Conservation (phyloP, 768 basidiomycete species). For the Mycena galericulata region DNA sequence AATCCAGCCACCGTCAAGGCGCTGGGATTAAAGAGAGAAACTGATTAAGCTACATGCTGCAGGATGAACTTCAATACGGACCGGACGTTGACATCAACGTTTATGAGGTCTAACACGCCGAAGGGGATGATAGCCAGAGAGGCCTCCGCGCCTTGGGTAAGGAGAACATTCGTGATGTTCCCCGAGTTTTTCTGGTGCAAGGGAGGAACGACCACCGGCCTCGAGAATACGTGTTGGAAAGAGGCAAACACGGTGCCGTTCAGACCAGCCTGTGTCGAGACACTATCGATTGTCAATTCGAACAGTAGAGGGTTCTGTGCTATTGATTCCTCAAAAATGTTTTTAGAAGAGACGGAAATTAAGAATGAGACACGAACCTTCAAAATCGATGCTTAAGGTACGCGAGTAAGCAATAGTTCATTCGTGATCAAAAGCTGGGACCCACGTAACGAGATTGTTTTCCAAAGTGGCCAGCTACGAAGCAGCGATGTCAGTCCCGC, state of each 20-base stretch:
- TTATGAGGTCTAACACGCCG: constrained; percentile 63
- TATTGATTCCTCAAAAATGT: constrained; percentile 25
- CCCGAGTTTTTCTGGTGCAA: constrained; percentile 69
- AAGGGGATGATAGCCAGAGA: constrained; percentile 68
- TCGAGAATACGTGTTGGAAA: constrained; percentile 67
- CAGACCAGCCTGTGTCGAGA: constrained; percentile 57
- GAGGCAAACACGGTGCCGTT: constrained; percentile 67
- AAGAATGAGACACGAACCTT: constrained; percentile 42
- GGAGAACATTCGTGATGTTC: constrained; percentile 63
- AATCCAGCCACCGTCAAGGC: constrained; percentile 47
- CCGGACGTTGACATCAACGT: constrained; percentile 53
- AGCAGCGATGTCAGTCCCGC: not conserved
- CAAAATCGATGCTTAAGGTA: constrained; percentile 48
- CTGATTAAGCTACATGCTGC: not conserved
- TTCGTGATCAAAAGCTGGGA: not conserved
- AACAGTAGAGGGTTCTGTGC: constrained; percentile 57
- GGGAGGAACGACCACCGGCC: constrained; percentile 62
- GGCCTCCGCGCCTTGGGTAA: constrained; percentile 62
- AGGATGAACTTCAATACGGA: constrained; percentile 33
- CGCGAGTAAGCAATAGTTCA: constrained; percentile 51
- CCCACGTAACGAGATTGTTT: constrained; percentile 52
- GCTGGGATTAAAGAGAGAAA: not conserved
- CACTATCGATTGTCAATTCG: constrained; percentile 57
- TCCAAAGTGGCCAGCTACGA: constrained; percentile 49
- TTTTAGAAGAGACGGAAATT: not conserved